Evolutionary conservation across 495 filamentous ascomycete genomes (phyloP).

Genomic region (Penicillium odoratum): DNA sequence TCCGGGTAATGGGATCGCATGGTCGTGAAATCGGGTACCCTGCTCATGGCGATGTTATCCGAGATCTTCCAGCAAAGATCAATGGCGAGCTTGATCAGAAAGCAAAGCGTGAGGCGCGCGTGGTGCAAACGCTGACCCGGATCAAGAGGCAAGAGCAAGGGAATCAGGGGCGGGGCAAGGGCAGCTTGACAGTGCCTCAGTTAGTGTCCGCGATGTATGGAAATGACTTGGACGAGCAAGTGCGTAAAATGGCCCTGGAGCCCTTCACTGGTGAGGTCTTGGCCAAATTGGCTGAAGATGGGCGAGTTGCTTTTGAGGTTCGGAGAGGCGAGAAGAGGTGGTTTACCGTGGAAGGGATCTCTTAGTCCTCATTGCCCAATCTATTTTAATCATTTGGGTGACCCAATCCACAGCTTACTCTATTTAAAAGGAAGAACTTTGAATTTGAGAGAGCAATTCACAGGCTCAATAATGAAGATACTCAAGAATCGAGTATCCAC

Average conservation of each 20-base stretch:
- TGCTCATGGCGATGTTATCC: slow-evolving; percentile 41
- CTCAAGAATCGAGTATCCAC: no score
- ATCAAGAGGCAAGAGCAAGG: slow-evolving; percentile 1
- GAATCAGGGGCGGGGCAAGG: slow-evolving; percentile 14
- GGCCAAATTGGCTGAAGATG: slow-evolving; percentile 50
- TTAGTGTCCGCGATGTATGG: slow-evolving; percentile 43
- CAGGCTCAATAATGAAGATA: no score
- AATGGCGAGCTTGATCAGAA: slow-evolving; percentile 33
- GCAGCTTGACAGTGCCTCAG: slow-evolving; percentile 38
- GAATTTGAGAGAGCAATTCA: no score
- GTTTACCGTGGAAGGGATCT: slow-evolving; percentile 1
- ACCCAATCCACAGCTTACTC: no score
- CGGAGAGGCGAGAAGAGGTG: slow-evolving; percentile 5
- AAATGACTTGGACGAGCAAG: slow-evolving; percentile 26
- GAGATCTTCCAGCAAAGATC: slow-evolving; percentile 35
- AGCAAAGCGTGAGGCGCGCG: slow-evolving; percentile 34
- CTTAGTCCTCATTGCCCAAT: no score
- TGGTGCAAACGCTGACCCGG: slow-evolving; percentile 30
- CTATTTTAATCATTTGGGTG: no score
- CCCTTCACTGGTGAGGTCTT: slow-evolving; percentile 51
- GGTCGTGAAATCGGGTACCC: slow-evolving; percentile 39
- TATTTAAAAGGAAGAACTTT: no score
- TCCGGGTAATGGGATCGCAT: slow-evolving; percentile 32
- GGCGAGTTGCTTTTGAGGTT: slow-evolving; percentile 44
- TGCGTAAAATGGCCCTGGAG: slow-evolving; percentile 34